Base-by-base conservation (phyloP, 371 early-diverging fungal genomes). In the Saksenaea vasiformis region DNA sequence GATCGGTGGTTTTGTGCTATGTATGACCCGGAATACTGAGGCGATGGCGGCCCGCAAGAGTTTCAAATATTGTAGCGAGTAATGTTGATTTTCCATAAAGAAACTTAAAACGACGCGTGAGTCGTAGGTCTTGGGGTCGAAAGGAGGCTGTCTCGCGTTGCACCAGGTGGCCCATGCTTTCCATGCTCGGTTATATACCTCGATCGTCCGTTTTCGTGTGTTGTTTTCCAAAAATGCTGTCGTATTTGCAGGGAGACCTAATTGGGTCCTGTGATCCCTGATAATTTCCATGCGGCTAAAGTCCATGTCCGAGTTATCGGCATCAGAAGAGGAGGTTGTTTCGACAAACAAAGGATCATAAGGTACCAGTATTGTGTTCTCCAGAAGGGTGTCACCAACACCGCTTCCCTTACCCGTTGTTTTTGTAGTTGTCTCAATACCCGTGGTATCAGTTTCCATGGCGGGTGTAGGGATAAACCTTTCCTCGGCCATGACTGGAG, bases 291-390 rank as follows among this genome's bases (percentile, higher is more conserved):
- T 17, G 66, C 56, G 61, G 54, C 58, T 58, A 61, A n/a, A 2
- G 17, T 31, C 62, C 56, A 56, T 22, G 17, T 39, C 17, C 28
- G 60, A 19, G 7, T 59, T 4, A 11, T 24, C 59, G 15, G 4
- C 34, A 31, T 31, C 28, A 15, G 34, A 39, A 2, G n/a, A n/a
- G n/a, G n/a, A n/a, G n/a, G 3, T 58, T 11, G 37, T 36, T 37
- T 4, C 31, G 39, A 47, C 58, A 61, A 53, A 5, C 26, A 26
- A n/a, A 61, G 51, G 1, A 66, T 37, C 59, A 54, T 66, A n/a
- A 62, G 67, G 26, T 38, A 61, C 62, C 62, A 66, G 41, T 41
- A 66, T 15, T 62, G 67, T n/a, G n/a, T 66, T 17, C n/a, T 31
- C 62, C 62, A 66, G 9, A 19, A 43, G 1, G 58, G 67, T 1